Base-by-base conservation (phyloP, 2,329 filamentous ascomycete species). In the Didymellaceae sp. region DNA sequence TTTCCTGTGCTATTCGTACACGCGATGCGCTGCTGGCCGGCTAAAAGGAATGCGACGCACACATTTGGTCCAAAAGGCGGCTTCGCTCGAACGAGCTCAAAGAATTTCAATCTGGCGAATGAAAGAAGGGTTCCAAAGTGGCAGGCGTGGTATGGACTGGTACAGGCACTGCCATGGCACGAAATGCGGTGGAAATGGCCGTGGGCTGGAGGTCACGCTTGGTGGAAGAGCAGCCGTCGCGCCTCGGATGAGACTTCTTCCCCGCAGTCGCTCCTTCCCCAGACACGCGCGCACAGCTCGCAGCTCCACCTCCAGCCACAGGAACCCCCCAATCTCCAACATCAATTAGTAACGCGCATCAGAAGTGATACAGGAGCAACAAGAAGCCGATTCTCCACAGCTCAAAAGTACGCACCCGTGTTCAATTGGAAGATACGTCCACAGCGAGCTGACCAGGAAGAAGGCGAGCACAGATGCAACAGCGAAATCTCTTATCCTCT, bases 401-500 rank as follows among this genome's bases (percentile, higher is more conserved):
- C n/a, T n/a, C n/a, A n/a, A n/a, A n/a, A n/a, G n/a, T n/a, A n/a
- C n/a, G n/a, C n/a, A n/a, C n/a, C n/a, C n/a, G n/a, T n/a, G 11
- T 17, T 30, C 24, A 24, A 26, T 5, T 9, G 8, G 22, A 8
- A 9, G 22, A 10, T 26, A 8, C 13, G 6, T n/a, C 16, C 3
- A 39, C n/a, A 25, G 25, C 26, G 30, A 37, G 43, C 48, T 52
- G 38, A 46, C 21, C 35, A 31, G 32, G 21, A 42, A 11, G 21
- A 37, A 52, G 42, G 16, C 25, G 31, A 42, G 48, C 38, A 46
- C 42, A 52, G 48, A 52, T 52, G 48, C 50, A 40, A 47, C 50
- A 34, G 50, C 50, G 50, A 53, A 53, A 53, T 47, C 50, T 53
- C 50, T 53, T 53, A 53, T 53, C 50, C 50, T 48, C 14, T 24